Base-by-base conservation (phyloP, 1,139 yeast species). In the Geotrichum candidum region DNA sequence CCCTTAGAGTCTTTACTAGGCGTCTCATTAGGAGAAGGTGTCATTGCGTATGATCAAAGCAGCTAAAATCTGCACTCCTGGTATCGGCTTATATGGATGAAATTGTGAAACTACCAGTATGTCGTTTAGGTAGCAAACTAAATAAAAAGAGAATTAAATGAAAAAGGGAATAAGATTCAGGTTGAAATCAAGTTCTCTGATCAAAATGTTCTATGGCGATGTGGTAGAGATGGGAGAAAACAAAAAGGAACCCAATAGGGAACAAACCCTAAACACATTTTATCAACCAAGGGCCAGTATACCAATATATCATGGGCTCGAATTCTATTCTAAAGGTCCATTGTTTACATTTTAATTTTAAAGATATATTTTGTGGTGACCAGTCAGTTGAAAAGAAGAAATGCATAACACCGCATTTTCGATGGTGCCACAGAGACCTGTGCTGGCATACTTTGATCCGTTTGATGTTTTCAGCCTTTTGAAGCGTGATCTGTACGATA, bases 401-500 rank as follows among this genome's bases (percentile, higher is more conserved):
- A 27, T 27, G 31, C 31, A 6, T 4, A 27, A 27, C 3, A 27
- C 6, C 6, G 31, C 31, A 6, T 6, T 27, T 6, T 27, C 0
- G 6, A 27, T 27, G 31, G 31, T 27, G 31, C 31, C 6, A 27
- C 31, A 27, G 6, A 27, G 6, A 27, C 3, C 6, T 27, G 31
- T 3, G 31, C 6, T 27, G 31, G 31, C 31, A 27, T 27, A 27
- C 31, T 27, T 27, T 27, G 6, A 27, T 27, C 6, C 6, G 3
- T 27, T 27, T 27, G 31, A 4, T 27, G 31, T 27, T 27, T 6
- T 27, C 31, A 27, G 31, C 6, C 31, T 27, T 27, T 6, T 27
- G 31, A 73, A 80, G 65, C 73, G 77, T 3, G 86, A 82, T 46
- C 74, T 92, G 31, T 75, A 77, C 51, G 66, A 80, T 15, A 80